phyloP scores from a whole-genome alignment of 257 asterid genomes.

The Coffea eugenioides region DNA sequence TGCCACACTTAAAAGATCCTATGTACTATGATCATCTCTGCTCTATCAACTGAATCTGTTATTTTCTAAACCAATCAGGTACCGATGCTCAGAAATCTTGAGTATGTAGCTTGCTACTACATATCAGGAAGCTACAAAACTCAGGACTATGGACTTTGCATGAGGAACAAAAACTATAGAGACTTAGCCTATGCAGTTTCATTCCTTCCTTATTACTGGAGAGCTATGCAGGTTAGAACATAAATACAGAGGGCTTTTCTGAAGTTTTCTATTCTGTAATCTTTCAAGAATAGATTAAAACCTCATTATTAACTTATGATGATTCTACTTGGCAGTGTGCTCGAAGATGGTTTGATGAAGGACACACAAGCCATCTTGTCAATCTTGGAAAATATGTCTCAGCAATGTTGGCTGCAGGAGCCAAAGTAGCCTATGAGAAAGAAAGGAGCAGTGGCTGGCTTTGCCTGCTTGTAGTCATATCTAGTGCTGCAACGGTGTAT shows the following conservation, averaged over 20 bases:
- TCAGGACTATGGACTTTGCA: constrained; percentile 74
- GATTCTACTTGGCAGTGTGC: constrained; percentile 58
- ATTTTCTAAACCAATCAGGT: constrained; percentile 37
- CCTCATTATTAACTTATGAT: neutral
- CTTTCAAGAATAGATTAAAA: neutral
- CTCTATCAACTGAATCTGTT: neutral
- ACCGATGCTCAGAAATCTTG: constrained; percentile 80
- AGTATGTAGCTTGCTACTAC: constrained; percentile 73
- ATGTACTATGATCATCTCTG: neutral
- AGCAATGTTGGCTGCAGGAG: constrained; percentile 96
- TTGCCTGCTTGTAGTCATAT: constrained; percentile 54
- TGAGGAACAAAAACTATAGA: constrained; percentile 61
- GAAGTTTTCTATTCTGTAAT: neutral
- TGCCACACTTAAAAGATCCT: neutral
- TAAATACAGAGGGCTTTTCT: neutral
- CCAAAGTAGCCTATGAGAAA: constrained; percentile 88
- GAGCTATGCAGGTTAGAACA: constrained; percentile 84
- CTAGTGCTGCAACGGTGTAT: constrained; percentile 78
- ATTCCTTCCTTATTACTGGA: constrained; percentile 90
- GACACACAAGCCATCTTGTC: constrained; percentile 72
- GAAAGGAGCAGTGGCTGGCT: constrained; percentile 72
- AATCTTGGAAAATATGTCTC: constrained; percentile 92
- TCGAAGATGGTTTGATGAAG: constrained; percentile 93
- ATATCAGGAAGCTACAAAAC: constrained; percentile 87
- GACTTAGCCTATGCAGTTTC: constrained; percentile 94